Evolutionary conservation across 169 alveolate genomes (phyloP), one percentile per base, ranked within the genome.

Genomic region (Plasmodium berghei): DNA sequence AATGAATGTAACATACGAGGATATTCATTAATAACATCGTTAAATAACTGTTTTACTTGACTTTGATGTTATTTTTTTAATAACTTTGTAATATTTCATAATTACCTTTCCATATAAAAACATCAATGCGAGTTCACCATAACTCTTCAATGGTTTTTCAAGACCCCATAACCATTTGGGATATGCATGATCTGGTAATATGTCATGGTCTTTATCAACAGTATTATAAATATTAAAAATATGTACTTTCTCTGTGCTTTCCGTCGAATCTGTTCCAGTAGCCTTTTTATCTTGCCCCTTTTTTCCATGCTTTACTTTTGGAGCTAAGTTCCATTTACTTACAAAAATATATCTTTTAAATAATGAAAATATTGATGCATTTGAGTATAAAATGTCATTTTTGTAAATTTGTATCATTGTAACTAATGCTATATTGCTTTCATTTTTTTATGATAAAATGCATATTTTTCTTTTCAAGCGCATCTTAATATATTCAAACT

Each of bases 101-200:
- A 34, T 56, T 71, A 77, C 96, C 93, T 92, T 90, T 34, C 96
- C 96, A 40, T 93, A 88, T 26, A 93, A 91, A 42, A 93, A 93
- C 96, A 93, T 93, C 55, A 87, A 85, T 45, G 93, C 87, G 45
- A 93, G 92, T 62, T 93, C 95, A n/a, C 96, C 96, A 77, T 93
- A 93, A 26, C 94, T 75, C 75, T 92, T 93, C 80, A 92, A 92
- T n/a, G 95, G 95, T 54, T 91, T 92, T 87, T 91, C 95, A 10
- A 93, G 91, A 12, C 92, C 77, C 96, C 96, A 93, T 40, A 93
- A 72, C 96, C 96, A 93, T 42, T 85, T 77, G 18, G 96, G 96
- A 64, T 93, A 93, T 16, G 94, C 94, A 66, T 92, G 87, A 59
- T 93, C 96, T 6, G 96, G 96, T 59, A 93, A 85, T 26, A 93